A percentile compares a stretch with the other conserved stretches of the same genome.
Evolutionary conservation across 2,329 filamentous ascomycete species (phyloP).

Genomic region (Penicillium sp.): DNA sequence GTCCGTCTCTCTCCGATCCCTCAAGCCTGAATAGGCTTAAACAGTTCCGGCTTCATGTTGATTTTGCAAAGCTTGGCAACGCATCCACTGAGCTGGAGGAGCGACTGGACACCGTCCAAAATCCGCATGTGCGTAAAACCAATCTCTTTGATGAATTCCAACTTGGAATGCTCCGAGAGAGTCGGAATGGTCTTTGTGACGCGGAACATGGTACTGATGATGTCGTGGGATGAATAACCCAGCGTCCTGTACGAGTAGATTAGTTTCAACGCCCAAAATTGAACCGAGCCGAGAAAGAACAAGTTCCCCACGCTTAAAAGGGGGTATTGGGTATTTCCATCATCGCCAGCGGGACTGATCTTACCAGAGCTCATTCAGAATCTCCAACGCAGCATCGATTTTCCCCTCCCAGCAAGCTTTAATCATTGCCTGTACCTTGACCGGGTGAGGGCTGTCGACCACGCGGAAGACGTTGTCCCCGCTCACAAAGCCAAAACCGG

Average conservation of each 20-base stretch:
- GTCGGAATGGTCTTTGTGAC: conserved; percentile 94
- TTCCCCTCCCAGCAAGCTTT: conserved; percentile 93
- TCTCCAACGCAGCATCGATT: conserved; percentile 79
- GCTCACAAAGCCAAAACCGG: conserved; percentile 94
- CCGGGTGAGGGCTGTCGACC: conserved; percentile 92
- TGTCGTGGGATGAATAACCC: conserved; percentile 97
- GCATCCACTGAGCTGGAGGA: conserved; percentile 89
- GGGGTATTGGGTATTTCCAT: too few species aligned
- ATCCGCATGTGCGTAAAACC: conserved; percentile 99
- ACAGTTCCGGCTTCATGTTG: conserved; percentile 89
- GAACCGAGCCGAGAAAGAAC: too few species aligned
- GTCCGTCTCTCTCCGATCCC: too few species aligned
- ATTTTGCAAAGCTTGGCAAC: conserved; percentile 86
- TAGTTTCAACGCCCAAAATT: too few species aligned
- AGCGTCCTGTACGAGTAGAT: conserved; percentile 50
- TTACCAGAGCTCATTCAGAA: conserved; percentile 80
- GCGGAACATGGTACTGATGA: conserved; percentile 98
- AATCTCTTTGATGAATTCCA: conserved; percentile 98
- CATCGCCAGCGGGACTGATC: conserved; percentile 5
- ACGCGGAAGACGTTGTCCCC: conserved; percentile 98
- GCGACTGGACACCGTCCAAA: conserved; percentile 91
- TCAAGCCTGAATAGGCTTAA: conserved; percentile 46
- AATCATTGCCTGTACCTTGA: conserved; percentile 98
- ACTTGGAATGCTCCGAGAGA: conserved; percentile 86
- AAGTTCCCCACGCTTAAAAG: too few species aligned